Percentiles rank a stretch among this genome's conserved stretches.
Conservation (phyloP, 352 stramenopile species). For the Pythium myriotylum region DNA sequence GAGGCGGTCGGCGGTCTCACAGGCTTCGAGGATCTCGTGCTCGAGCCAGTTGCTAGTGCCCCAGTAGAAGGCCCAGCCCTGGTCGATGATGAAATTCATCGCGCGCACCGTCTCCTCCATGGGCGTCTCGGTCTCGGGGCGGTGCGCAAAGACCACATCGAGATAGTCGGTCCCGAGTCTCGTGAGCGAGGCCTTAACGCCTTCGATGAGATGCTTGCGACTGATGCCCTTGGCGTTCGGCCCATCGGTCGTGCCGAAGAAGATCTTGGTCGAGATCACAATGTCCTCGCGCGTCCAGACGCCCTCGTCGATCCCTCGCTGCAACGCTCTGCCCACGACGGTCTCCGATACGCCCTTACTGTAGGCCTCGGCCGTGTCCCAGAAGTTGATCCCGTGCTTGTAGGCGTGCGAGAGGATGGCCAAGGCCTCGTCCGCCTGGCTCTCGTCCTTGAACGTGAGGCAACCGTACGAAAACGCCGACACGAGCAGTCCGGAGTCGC, state of each 20-base stretch:
- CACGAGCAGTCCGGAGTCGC: slow-evolving; percentile 29
- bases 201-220: slow-evolving; percentile 56
- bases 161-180: slow-evolving; percentile 47
- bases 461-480: slow-evolving; percentile 17
- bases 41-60: slow-evolving; percentile 53
- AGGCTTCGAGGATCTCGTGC: slow-evolving; percentile 54
- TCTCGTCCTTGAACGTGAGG: slow-evolving; percentile 12
- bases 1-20: slow-evolving; percentile 35
- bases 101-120: slow-evolving; percentile 51
- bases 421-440: slow-evolving; percentile 6
- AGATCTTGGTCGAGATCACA: slow-evolving; percentile 69
- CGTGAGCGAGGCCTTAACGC: slow-evolving; percentile 45
- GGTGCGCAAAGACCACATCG: slow-evolving; percentile 44
- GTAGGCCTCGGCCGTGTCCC: slow-evolving; percentile 56
- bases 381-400: slow-evolving; percentile 55
- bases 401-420: slow-evolving; percentile 13
- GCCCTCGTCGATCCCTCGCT: slow-evolving; percentile 29
- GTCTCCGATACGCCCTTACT: slow-evolving; percentile 32
- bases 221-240: slow-evolving; percentile 37
- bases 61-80: slow-evolving; percentile 53
- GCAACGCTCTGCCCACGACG: slow-evolving; percentile 35
- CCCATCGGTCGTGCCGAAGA: slow-evolving; percentile 27
- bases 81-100: slow-evolving; percentile 53
- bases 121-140: slow-evolving; percentile 31
- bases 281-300: slow-evolving; percentile 49